Conservation (phyloP, 345 rosid genomes). For the Viola odorata region DNA sequence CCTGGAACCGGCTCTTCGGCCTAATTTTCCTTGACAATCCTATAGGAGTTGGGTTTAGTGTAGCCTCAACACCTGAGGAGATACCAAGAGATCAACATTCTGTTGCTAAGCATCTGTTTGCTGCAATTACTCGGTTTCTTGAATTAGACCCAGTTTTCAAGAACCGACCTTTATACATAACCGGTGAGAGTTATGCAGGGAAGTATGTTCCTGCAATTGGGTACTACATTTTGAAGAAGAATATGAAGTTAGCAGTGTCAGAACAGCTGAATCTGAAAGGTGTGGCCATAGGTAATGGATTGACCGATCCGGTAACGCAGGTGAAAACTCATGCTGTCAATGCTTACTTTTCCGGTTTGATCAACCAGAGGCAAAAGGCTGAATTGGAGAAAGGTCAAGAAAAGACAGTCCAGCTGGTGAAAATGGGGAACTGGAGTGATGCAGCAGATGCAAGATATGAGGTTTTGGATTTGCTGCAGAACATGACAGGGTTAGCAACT, state of each 20-base stretch:
- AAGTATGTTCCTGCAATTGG: constrained; percentile 73
- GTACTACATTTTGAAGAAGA: constrained; percentile 51
- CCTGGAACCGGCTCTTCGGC: constrained; percentile 77
- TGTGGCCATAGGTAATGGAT: constrained; percentile 67
- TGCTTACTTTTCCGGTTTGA: constrained; percentile 49
- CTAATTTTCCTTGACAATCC: constrained; percentile 69
- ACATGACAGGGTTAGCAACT: constrained; percentile 73
- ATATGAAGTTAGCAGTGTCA: constrained; percentile 20
- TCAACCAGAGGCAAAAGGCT: constrained; percentile 58
- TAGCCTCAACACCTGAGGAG: constrained; percentile 11
- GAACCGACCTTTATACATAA: constrained; percentile 49
- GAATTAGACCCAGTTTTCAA: constrained; percentile 36
- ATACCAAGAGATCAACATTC: constrained; percentile 35
- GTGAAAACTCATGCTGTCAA: constrained; percentile 45
- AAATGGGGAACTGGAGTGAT: constrained; percentile 44
- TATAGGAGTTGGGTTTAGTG: constrained; percentile 52
- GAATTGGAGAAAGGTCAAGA: constrained; percentile 51
- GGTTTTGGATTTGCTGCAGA: constrained; percentile 31
- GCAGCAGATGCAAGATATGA: constrained; percentile 43
- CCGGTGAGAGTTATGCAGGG: constrained; percentile 82
- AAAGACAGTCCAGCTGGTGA: constrained; percentile 32
- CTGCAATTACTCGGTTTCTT: constrained; percentile 41
- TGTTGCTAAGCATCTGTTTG: constrained; percentile 57
- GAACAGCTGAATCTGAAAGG: constrained; percentile 46
- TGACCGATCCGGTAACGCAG: constrained; percentile 62